Evolutionary conservation across 495 filamentous ascomycete species (phyloP).

Genomic region (Polyplosphaeria fusca): DNA sequence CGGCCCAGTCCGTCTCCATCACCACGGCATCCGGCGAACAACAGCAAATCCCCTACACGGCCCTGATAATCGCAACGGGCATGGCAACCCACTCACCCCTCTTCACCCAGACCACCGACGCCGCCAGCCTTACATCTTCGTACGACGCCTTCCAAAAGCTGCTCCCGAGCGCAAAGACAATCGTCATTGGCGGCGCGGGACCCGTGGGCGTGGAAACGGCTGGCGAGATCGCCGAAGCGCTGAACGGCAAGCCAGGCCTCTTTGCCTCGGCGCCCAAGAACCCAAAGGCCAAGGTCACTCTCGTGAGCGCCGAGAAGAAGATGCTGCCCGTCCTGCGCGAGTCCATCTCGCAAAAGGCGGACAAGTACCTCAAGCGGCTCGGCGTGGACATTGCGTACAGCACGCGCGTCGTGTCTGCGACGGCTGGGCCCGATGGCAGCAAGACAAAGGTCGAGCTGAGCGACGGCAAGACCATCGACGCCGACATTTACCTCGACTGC

Average conservation of each 20-base stretch:
- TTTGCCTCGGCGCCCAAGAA: slow-evolving; percentile 21
- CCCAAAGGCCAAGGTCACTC: slow-evolving; percentile 44
- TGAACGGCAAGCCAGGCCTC: slow-evolving; percentile 34
- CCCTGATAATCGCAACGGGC: slow-evolving; percentile 34
- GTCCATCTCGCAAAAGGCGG: slow-evolving; percentile 42
- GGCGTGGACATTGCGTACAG: slow-evolving; percentile 46
- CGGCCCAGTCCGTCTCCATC: slow-evolving; percentile 31
- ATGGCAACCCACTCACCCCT: slow-evolving; percentile 18
- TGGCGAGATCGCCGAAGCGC: slow-evolving; percentile 47
- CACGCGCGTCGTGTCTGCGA: slow-evolving; percentile 45
- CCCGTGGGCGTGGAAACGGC: slow-evolving; percentile 61
- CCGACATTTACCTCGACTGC: slow-evolving; percentile 53
- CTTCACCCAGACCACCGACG: slow-evolving; percentile 43
- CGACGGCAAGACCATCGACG: slow-evolving; percentile 42
- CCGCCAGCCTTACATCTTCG: slow-evolving; percentile 41
- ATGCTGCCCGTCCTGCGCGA: slow-evolving; percentile 49
- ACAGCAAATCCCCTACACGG: slow-evolving; percentile 16
- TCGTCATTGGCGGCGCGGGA: slow-evolving; percentile 62
- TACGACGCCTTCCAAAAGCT: slow-evolving; percentile 37
- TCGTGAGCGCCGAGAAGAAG: slow-evolving; percentile 43
- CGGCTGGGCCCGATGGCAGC: slow-evolving; percentile 16
- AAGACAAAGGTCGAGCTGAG: slow-evolving; percentile 38
- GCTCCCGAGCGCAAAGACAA: slow-evolving; percentile 53
- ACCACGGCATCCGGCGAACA: slow-evolving; percentile 12
- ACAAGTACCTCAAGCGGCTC: slow-evolving; percentile 45